A percentile compares a stretch with the other conserved stretches of the same genome.
Evolutionary conservation across 2,329 filamentous ascomycete species (phyloP).

Genomic region (Cryphonectria naterciae): DNA sequence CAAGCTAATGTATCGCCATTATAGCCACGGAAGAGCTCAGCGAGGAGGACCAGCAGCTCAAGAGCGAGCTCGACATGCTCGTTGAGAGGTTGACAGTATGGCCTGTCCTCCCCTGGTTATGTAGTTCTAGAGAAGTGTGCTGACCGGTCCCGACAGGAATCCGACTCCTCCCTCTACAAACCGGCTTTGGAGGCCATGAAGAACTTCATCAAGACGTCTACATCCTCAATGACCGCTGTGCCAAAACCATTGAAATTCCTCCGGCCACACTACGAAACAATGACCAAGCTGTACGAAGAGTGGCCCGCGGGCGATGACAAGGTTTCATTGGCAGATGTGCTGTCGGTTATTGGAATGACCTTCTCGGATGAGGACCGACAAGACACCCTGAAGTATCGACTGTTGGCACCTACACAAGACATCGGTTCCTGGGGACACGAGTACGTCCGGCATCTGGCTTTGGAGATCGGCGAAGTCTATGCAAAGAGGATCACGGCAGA

Average conservation of each 20-base stretch:
- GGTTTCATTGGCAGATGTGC: constrained; percentile 87
- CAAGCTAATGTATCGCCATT: constrained; percentile 42
- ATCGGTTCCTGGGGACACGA: constrained; percentile 98
- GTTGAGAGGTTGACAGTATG: constrained; percentile 88
- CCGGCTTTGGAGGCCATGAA: constrained; percentile 95
- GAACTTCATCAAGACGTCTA: constrained; percentile 97
- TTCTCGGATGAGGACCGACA: constrained; percentile 95
- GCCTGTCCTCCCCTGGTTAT: neutral
- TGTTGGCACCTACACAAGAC: constrained; percentile 87
- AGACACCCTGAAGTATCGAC: constrained; percentile 93
- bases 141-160: constrained; percentile 63
- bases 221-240: constrained; percentile 98
- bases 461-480: constrained; percentile 96
- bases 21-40: constrained; percentile 80
- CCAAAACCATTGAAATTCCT: constrained; percentile 98
- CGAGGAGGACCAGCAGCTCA: constrained; percentile 97
- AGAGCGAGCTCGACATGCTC: constrained; percentile 96
- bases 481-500: constrained; percentile 85
- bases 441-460: constrained; percentile 91
- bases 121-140: constrained; percentile 22
- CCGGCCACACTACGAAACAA: constrained; percentile 89
- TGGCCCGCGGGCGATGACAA: constrained; percentile 87
- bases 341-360: constrained; percentile 98
- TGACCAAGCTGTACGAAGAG: constrained; percentile 85
- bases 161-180: constrained; percentile 85